Conservation (phyloP, 2,329 filamentous ascomycete genomes). For the Colletotrichum limetticola region DNA sequence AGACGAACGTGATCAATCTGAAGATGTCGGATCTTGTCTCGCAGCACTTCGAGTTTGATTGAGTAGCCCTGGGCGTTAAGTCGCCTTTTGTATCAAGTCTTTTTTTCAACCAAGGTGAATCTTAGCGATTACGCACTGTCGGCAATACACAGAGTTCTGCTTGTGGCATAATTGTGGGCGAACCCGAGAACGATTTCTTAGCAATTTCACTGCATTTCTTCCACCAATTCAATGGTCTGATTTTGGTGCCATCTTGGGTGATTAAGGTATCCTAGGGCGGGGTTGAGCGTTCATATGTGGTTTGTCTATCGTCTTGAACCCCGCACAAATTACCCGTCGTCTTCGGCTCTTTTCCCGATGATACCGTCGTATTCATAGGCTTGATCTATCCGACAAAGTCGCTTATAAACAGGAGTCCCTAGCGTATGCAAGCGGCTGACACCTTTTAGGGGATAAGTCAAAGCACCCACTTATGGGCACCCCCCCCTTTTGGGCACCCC, state of each 20-base stretch:
- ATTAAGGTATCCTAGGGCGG: not conserved
- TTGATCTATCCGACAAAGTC: not conserved
- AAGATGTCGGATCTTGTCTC: too few species aligned
- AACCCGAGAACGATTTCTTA: constrained; percentile 3
- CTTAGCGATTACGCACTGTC: not conserved
- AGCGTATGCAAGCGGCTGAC: not conserved
- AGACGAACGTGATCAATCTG: too few species aligned
- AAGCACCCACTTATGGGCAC: too few species aligned
- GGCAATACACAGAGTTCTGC: not conserved
- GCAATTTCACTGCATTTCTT: not conserved
- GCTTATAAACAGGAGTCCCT: too few species aligned
- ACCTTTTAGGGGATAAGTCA: not conserved
- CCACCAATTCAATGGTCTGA: constrained; percentile 11
- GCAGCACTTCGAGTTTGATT: too few species aligned
- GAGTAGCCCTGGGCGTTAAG: too few species aligned
- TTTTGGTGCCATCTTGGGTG: not conserved
- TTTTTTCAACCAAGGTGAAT: too few species aligned
- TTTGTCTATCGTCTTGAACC: not conserved
- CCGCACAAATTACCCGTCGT: not conserved
- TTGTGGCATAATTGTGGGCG: not conserved
- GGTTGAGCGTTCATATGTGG: not conserved
- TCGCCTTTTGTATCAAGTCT: too few species aligned
- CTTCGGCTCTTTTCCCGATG: not conserved
- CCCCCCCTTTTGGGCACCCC: too few species aligned
- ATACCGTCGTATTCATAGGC: not conserved